phyloP scores from a whole-genome alignment of 257 asterid genomes.

The Solanum paucissectum region DNA sequence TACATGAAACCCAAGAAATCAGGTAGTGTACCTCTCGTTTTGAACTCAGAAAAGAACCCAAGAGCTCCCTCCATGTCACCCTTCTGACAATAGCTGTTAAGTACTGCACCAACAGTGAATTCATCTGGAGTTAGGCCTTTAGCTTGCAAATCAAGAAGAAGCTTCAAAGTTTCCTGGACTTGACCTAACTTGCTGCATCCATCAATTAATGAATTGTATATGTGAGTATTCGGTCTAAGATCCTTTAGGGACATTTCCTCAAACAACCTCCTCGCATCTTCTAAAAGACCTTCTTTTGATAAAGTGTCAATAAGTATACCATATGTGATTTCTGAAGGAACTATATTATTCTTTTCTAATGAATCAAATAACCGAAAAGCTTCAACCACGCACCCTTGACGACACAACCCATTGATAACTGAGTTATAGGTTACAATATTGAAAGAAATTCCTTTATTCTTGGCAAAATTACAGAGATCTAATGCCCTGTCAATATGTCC shows the following conservation, averaged over 20 bases:
- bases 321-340: conserved; percentile 67
- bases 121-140: conserved; percentile 53
- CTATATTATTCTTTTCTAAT: conserved; percentile 31
- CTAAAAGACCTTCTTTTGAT: conserved; percentile 57
- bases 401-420: conserved; percentile 64
- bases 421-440: conserved; percentile 53
- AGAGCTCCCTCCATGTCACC: conserved; percentile 94
- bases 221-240: conserved; percentile 38
- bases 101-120: conserved; percentile 65
- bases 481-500: conserved; percentile 47
- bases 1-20: conserved; percentile 76
- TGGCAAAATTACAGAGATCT: conserved; percentile 47
- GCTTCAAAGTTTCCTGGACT: conserved; percentile 45
- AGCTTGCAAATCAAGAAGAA: conserved; percentile 49
- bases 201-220: conserved; percentile 66
- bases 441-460: conserved; percentile 38
- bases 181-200: conserved; percentile 63
- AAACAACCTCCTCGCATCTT: conserved; percentile 52
- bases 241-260: conserved; percentile 49
- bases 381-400: conserved; percentile 70
- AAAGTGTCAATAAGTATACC: conserved; percentile 71
- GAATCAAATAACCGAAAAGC: conserved; percentile 85
- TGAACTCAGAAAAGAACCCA: conserved; percentile 42
- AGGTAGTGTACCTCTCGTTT: conserved; percentile 42
- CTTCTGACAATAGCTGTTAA: conserved; percentile 57